Percentiles rank a stretch among this genome's conserved stretches.
phyloP scores from a whole-genome alignment of 2,329 filamentous ascomycete genomes.

The Polychaeton citri region DNA sequence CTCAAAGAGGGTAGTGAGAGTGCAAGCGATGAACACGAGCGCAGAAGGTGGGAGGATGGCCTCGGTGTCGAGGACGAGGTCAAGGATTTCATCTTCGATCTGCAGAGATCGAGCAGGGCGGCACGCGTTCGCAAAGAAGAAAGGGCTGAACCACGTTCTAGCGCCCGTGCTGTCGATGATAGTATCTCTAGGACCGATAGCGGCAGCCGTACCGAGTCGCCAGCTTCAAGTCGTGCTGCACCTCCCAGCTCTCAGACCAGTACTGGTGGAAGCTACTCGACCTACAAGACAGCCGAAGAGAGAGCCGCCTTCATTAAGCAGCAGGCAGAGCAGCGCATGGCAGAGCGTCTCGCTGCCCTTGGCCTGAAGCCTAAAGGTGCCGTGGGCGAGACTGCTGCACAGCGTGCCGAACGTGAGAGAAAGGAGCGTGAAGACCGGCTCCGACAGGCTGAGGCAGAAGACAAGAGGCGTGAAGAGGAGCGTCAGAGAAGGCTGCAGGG shows the following conservation, averaged over 20 bases:
- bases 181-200: conserved; percentile 16
- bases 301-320: conserved; percentile 93
- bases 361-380: conserved; percentile 71
- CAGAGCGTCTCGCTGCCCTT: conserved; percentile 82
- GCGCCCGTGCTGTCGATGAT: conserved; percentile 11
- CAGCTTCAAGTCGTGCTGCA: conserved; percentile 13
- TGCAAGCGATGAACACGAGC: conserved; percentile 74
- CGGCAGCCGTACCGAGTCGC: conserved; percentile 17
- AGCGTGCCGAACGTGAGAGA: conserved; percentile 78
- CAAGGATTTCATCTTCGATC: conserved; percentile 93
- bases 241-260: conserved; percentile 33
- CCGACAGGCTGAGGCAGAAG: conserved; percentile 84
- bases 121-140: conserved; percentile 54
- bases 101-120: conserved; percentile 74
- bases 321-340: conserved; percentile 93
- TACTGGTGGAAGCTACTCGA: conserved; percentile 56
- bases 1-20: conserved; percentile 70
- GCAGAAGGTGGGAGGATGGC: conserved; percentile 86
- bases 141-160: conserved; percentile 11
- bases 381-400: conserved; percentile 60
- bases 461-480: conserved; percentile 75
- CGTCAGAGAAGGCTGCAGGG: conserved; percentile 70
- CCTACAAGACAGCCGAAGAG: conserved; percentile 85
- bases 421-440: conserved; percentile 78
- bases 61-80: conserved; percentile 94